Base-by-base conservation (phyloP, 345 rosid genomes). In the Lepidium africanum region DNA sequence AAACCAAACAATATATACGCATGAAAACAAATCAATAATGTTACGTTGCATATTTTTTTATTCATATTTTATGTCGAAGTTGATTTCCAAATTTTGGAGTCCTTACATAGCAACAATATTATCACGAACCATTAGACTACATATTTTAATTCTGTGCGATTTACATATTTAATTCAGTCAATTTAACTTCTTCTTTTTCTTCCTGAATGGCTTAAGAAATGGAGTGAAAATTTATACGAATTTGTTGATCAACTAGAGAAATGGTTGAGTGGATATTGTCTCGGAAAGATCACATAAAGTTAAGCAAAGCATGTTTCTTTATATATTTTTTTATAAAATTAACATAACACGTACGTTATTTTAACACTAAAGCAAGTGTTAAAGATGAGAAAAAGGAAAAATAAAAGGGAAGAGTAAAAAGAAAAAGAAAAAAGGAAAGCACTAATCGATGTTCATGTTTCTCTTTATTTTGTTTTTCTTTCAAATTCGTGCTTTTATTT, bases 381-480 rank as follows among this genome's bases (percentile, higher is more conserved):
- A 48, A 69, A 75, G 74, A 63, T 55, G 75, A 69, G 48, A 39
- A 59, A 68, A 30, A 3, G 17, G 40, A 5, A 4, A 23, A 50
- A 52, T 45, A 47, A 50, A 52, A 53, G 39, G 7, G 7, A 39
- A 40, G 33, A 74, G 37, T 13, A 30, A 42, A 59, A 61, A 54
- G 63, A 55, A 69, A 68, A 69, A 48, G 70, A 4, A 63, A 62
- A 30, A 75, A 69, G 23, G 52, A 56, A 75, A 57, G 70, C 65
- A 75, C 60, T 75, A 62, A 61, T 74, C 64, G 73, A 68, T 67
- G 68, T 61, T 61, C 69, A 47, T 74, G 78, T 46, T 63, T 67
- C 58, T 43, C 40, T 69, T 64, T 52, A 36, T 13, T 40, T 27
- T 30, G 21, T 49, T 68, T 54, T 69, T 30, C 33, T 30, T 30